phyloP scores from a whole-genome alignment of 192 early-diverging fungal species.

The Funneliformis mosseae region DNA sequence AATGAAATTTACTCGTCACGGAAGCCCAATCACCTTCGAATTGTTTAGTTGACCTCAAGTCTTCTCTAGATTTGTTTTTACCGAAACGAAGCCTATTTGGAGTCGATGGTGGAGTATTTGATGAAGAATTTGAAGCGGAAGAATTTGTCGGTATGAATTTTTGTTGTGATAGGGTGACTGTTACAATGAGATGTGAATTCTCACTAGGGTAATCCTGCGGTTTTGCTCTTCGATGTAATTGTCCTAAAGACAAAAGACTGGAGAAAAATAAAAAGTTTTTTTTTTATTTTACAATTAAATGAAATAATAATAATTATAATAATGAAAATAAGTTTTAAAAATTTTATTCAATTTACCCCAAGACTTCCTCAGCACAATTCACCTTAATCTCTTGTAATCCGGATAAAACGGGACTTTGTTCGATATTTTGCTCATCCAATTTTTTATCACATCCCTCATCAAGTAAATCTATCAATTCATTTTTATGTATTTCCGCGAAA shows the following conservation, averaged over 20 bases:
- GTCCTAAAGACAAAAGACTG: slow-evolving; percentile 67
- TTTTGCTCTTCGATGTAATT: slow-evolving; percentile 78
- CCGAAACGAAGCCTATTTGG: background rate
- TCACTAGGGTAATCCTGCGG: slow-evolving; percentile 76
- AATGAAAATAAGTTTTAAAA: too few relatives aligned
- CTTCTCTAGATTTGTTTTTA: slow-evolving; percentile 8
- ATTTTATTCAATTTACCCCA: slow-evolving; percentile 55
- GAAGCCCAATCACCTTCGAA: slow-evolving; percentile 62
- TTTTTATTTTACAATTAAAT: too few relatives aligned
- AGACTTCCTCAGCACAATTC: slow-evolving; percentile 67
- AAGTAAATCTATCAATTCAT: slow-evolving; percentile 90
- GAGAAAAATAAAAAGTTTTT: background rate
- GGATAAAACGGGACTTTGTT: slow-evolving; percentile 70
- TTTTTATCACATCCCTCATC: slow-evolving; percentile 64
- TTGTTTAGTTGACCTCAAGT: slow-evolving; percentile 9
- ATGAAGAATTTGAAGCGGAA: slow-evolving; percentile 23
- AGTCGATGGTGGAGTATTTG: slow-evolving; percentile 11
- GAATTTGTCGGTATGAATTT: slow-evolving; percentile 52
- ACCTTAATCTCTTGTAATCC: slow-evolving; percentile 82
- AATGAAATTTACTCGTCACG: slow-evolving; percentile 91
- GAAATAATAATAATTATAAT: background rate
- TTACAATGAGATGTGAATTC: slow-evolving; percentile 94
- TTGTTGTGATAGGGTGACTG: slow-evolving; percentile 83
- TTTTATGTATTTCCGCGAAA: slow-evolving; percentile 96
- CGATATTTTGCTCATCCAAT: slow-evolving; percentile 40